Conservation (phyloP, 805 yeast species). For the Wickerhamiella sorbophila region DNA sequence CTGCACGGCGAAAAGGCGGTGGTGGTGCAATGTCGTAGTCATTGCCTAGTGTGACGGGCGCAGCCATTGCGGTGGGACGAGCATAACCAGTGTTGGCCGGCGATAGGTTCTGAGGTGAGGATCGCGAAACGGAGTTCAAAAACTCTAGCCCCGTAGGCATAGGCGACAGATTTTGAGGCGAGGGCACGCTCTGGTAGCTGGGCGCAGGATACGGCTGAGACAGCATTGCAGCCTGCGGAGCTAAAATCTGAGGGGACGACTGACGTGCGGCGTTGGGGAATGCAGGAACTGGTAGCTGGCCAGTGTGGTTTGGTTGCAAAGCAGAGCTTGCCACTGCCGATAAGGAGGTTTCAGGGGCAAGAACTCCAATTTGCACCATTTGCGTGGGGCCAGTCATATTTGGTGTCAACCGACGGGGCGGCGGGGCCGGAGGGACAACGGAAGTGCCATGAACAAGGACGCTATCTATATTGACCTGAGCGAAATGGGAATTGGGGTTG, state of each 20-base stretch:
- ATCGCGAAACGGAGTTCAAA: constrained; percentile 11
- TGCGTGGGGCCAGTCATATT: constrained; percentile 12
- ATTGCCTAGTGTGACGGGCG: background rate
- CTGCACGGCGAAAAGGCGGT: constrained; percentile 1
- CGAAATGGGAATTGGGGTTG: constrained; percentile 51
- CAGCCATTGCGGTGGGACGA: background rate
- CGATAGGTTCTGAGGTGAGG: background rate
- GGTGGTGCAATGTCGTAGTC: constrained; percentile 1
- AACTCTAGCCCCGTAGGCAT: constrained; percentile 12
- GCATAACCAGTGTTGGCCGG: background rate
- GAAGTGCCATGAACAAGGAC: constrained; percentile 52
- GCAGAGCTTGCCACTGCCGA: constrained; percentile 1
- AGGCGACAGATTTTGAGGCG: background rate
- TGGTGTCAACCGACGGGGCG: constrained; percentile 16
- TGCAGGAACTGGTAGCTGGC: background rate
- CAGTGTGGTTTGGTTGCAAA: background rate
- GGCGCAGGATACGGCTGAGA: background rate
- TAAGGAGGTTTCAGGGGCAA: constrained; percentile 3
- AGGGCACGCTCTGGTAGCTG: background rate
- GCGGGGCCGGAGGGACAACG: constrained; percentile 33
- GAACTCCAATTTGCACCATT: constrained; percentile 8
- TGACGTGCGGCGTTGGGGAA: background rate
- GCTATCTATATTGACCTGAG: constrained; percentile 64
- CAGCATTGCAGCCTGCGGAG: background rate
- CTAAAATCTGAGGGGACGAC: constrained; percentile 1